Percentiles rank a stretch among this genome's conserved stretches.
Conservation (phyloP, 164 flowering plant species). For the Vitis labrusca region DNA sequence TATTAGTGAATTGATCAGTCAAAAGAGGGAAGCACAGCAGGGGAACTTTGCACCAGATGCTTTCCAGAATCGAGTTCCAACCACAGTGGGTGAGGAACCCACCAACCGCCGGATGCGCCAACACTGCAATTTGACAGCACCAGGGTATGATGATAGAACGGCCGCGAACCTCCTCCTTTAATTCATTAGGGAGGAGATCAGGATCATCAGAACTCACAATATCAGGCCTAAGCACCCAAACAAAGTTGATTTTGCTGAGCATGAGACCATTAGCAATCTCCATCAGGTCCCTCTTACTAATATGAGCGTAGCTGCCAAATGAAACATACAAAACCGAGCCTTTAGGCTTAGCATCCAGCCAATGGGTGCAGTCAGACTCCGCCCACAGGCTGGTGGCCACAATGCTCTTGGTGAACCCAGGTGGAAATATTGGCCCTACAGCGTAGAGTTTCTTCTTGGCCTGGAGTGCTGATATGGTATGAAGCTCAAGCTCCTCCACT, state of each 20-base stretch:
- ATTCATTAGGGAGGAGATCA: conserved; percentile 51
- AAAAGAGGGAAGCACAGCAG: conserved; percentile 66
- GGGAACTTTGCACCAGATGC: conserved; percentile 60
- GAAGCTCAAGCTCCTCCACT: conserved; percentile 59
- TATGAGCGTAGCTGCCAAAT: conserved; percentile 81
- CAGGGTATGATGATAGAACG: conserved; percentile 58
- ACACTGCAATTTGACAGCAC: conserved; percentile 61
- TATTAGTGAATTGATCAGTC: conserved; percentile 76
- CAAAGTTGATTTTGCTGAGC: conserved; percentile 48
- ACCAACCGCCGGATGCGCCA: conserved; percentile 60
- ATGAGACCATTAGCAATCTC: conserved; percentile 71
- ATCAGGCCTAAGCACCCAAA: conserved; percentile 82
- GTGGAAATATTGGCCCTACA: conserved; percentile 63
- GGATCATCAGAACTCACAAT: conserved; percentile 52
- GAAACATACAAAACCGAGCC: conserved; percentile 79
- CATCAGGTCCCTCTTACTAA: conserved; percentile 37
- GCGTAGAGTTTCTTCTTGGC: conserved; percentile 52
- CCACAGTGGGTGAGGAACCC: conserved; percentile 87
- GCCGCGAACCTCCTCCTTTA: conserved; percentile 27
- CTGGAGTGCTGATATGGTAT: conserved; percentile 54
- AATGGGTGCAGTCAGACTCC: conserved; percentile 69
- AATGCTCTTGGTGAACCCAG: conserved; percentile 30
- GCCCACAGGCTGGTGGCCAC: conserved; percentile 80
- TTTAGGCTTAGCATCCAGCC: conserved; percentile 61
- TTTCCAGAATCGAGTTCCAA: conserved; percentile 78